phyloP scores from a whole-genome alignment of 2,329 filamentous ascomycete genomes.

The Claviceps sp. region DNA sequence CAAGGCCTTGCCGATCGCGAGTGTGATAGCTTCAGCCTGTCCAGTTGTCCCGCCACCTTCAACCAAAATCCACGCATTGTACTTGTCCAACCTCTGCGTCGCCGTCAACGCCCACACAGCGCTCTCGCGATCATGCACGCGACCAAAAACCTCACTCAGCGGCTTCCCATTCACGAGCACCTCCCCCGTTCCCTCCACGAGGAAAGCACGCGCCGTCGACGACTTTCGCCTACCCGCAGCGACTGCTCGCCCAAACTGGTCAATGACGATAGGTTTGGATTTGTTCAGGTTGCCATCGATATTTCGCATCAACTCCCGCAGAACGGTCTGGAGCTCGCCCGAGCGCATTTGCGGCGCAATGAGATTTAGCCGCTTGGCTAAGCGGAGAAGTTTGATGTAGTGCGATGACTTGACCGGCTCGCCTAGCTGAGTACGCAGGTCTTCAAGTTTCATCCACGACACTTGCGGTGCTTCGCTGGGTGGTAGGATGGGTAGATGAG shows the following conservation, averaged over 20 bases:
- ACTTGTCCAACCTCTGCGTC: slow-evolving; percentile 79
- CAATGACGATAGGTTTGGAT: slow-evolving; percentile 51
- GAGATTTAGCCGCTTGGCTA: slow-evolving; percentile 69
- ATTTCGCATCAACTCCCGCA: slow-evolving; percentile 60
- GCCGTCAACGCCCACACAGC: slow-evolving; percentile 81
- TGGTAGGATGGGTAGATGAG: slow-evolving; percentile 55
- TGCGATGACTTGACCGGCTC: slow-evolving; percentile 64
- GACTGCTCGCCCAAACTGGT: slow-evolving; percentile 63
- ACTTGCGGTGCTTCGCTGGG: slow-evolving; percentile 55
- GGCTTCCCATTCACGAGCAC: slow-evolving; percentile 80
- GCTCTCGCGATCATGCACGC: slow-evolving; percentile 88
- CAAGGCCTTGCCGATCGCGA: slow-evolving; percentile 80
- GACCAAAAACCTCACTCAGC: slow-evolving; percentile 69
- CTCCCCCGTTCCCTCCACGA: slow-evolving; percentile 89
- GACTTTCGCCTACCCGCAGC: slow-evolving; percentile 81
- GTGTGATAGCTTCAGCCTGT: slow-evolving; percentile 85
- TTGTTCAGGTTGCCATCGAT: slow-evolving; percentile 57
- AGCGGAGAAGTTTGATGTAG: slow-evolving; percentile 61
- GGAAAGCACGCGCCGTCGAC: slow-evolving; percentile 68
- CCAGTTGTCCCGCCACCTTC: slow-evolving; percentile 84
- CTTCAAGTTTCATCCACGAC: slow-evolving; percentile 66
- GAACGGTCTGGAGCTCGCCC: slow-evolving; percentile 47
- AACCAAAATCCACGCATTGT: slow-evolving; percentile 85
- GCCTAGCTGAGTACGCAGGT: slow-evolving; percentile 59
- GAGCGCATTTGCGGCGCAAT: slow-evolving; percentile 74